These are phyloP conservation scores for Lolium multiflorum DNA, from an alignment of 176 grass and related monocot genomes.

Conservation along the genomic window DNA sequence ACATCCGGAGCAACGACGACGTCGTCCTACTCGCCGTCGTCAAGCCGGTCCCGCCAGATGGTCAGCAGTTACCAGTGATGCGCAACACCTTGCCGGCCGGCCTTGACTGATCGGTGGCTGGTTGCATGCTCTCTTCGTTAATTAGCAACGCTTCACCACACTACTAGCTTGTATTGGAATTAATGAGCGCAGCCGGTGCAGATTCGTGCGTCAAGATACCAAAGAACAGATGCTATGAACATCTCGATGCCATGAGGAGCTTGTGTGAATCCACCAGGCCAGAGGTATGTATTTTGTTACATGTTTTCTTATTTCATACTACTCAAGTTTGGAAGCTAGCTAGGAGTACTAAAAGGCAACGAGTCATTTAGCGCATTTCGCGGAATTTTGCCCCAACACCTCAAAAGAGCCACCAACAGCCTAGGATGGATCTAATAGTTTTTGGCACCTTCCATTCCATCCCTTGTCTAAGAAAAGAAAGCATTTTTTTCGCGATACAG, in stretches of 20 bases:
- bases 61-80: slow-evolving; percentile 28
- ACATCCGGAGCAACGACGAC: slow-evolving; percentile 57
- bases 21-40: slow-evolving; percentile 59
- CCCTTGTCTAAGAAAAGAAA: neutral
- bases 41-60: slow-evolving; percentile 29
- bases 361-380: slow-evolving; percentile 19
- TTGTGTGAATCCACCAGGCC: slow-evolving; percentile 59
- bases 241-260: slow-evolving; percentile 49
- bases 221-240: slow-evolving; percentile 31
- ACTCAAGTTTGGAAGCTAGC: neutral
- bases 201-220: slow-evolving; percentile 41
- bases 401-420: neutral
- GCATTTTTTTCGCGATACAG: neutral
- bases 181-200: neutral
- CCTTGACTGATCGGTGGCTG: neutral
- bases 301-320: neutral
- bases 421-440: neutral
- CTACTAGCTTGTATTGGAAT: neutral
- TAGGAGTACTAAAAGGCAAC: neutral
- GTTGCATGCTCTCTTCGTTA: neutral
- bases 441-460: neutral
- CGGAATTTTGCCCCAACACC: neutral
- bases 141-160: neutral
- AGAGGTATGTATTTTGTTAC: slow-evolving; percentile 43
- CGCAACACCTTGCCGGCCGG: no score